Percentiles rank a stretch among this genome's conserved stretches.
Evolutionary conservation across 2,329 filamentous ascomycete species (phyloP).

Genomic region (Aspergillus terreus): DNA sequence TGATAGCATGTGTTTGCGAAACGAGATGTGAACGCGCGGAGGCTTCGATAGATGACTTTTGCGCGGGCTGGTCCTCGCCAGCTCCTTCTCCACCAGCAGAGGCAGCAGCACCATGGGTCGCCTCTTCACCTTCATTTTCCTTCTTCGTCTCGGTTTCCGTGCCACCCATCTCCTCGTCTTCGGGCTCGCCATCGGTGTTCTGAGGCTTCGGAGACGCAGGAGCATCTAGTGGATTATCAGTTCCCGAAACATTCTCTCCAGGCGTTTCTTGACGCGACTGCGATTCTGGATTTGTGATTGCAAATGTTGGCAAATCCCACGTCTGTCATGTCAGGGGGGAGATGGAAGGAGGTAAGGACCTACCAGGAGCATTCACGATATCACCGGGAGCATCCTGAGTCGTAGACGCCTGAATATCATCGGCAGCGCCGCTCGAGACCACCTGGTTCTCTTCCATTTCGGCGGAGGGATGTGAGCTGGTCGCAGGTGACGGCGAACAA

Average conservation of each 20-base stretch:
- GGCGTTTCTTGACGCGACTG: conserved; percentile 32
- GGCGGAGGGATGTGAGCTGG: conserved; percentile 22
- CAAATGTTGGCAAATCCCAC: conserved; percentile 12
- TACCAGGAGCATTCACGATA: conserved; percentile 31
- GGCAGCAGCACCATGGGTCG: conserved; percentile 44
- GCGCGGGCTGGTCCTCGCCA: conserved; percentile 54
- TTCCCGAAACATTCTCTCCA: conserved; percentile 31
- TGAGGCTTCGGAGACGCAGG: conserved; percentile 62
- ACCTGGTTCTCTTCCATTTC: conserved; percentile 36
- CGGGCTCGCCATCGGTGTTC: conserved; percentile 53
- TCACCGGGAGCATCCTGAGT: conserved; percentile 29
- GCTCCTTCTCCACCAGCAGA: conserved; percentile 47
- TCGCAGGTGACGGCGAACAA: conserved; percentile 29
- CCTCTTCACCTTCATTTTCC: conserved; percentile 43
- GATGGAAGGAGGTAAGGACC: conserved; percentile 13
- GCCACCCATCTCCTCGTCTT: conserved; percentile 80
- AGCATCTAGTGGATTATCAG: conserved; percentile 67
- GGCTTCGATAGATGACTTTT: conserved; percentile 79
- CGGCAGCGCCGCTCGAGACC: conserved; percentile 22
- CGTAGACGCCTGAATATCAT: conserved; percentile 24
- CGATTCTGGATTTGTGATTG: conserved; percentile 23
- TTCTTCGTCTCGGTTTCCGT: conserved; percentile 45
- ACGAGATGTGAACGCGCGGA: conserved; percentile 89
- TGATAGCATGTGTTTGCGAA: conserved; percentile 89
- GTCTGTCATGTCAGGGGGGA: conserved; percentile 7